Evolutionary conservation across 2,329 filamentous ascomycete genomes (phyloP), one percentile per base, ranked within the genome.

Genomic region (Trichoderma sp.): DNA sequence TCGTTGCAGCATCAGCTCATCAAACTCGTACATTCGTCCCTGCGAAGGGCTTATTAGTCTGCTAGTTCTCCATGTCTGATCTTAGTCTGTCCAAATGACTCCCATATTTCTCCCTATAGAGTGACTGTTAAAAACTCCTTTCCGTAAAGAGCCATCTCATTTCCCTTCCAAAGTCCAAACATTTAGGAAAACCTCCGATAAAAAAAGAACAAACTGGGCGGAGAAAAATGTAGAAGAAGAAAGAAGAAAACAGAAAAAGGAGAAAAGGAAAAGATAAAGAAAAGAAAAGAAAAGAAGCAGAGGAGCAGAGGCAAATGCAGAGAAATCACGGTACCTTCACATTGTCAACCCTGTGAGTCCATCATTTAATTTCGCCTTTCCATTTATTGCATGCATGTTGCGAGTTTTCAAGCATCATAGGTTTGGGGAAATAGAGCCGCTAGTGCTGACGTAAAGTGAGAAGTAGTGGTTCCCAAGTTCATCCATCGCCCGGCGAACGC

Each of bases 41-140:
- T 71, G 69, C 21, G 69, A 71, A 71, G 69, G 69, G 60, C 69
- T 34, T 62, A 65, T 70, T 64, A 58, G 69, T 71, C 69, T 66
- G 69, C 61, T 39, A 60, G 28, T 58, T 63, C 51, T n/a, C 57
- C 66, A n/a, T 36, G n/a, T 36, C 28, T 43, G 30, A 53, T 51
- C 39, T 62, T 62, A 24, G n/a, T 26, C 66, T 34, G 39, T 39
- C 57, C 39, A 24, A 28, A 51, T 51, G 57, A 62, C 39, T 69
- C 57, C 36, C 26, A 61, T 58, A 34, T 30, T 60, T 39, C 34
- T 39, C 36, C 28, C n/a, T 32, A 26, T 28, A 62, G 47, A 36
- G 18, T 21, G 24, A 24, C 47, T 69, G 11, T 11, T 60, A 32
- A 24, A 53, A 61, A 61, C 39, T 53, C 39, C 66, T 51, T 69